phyloP scores from a whole-genome alignment of 805 yeast species.

The Clavispora carvajalis region DNA sequence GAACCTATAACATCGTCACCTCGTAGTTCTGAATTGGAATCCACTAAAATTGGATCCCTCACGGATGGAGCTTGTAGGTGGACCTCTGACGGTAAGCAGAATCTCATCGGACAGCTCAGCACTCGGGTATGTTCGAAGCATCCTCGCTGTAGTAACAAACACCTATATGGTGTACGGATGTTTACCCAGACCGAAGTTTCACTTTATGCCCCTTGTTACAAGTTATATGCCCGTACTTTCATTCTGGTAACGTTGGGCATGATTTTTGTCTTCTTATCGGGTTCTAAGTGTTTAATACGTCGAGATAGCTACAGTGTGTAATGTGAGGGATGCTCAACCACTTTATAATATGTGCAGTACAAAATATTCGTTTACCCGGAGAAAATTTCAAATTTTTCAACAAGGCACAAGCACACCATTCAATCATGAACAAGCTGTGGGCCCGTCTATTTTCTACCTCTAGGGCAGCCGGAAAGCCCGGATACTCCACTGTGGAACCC shows the following conservation, averaged over 20 bases:
- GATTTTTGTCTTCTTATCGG: no score
- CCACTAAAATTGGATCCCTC: background rate
- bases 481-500: conserved; percentile 72
- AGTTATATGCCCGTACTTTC: no score
- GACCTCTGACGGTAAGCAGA: background rate
- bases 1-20: background rate
- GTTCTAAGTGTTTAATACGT: no score
- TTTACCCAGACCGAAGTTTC: no score
- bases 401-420: conserved; percentile 1
- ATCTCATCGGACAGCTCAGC: background rate
- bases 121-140: background rate
- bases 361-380: background rate
- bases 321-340: no score
- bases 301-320: no score
- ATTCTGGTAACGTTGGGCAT: no score
- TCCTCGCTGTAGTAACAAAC: background rate
- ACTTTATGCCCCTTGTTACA: no score
- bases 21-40: background rate
- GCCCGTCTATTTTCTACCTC: conserved; percentile 32
- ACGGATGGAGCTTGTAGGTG: background rate
- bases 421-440: conserved; percentile 18
- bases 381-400: conserved; percentile 7
- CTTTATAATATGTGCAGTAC: background rate
- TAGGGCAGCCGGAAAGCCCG: conserved; percentile 44
- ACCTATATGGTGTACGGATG: background rate